Base-by-base conservation (phyloP, 306 rosid species). In the Prunus mongolica region DNA sequence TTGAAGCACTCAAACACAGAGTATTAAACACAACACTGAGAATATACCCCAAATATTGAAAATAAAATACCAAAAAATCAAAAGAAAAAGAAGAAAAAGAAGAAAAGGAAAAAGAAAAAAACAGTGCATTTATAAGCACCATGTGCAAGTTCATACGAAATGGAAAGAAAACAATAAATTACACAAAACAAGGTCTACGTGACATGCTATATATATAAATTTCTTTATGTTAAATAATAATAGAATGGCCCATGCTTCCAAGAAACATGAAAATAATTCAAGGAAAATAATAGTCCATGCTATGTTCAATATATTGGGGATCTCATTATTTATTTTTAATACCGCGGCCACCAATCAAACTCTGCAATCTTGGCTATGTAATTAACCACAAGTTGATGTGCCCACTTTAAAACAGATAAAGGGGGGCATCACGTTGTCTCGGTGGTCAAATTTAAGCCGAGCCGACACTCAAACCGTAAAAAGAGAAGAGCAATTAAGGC, bases 391-490 rank as follows among this genome's bases (percentile, higher is more conserved):
- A 58, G 27, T n/a, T 63, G 6, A 58, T 44, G 19, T 24, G 24
- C 38, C 18, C 11, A 56, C 72, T 45, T 47, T 73, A 27, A 28
- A 61, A 19, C 30, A 47, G 60, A 27, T 5, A 18, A 14, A 57
- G 27, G 66, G 66, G 8, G 38, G 24, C 67, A 5, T 25, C 76
- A 41, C 45, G 45, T 19, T 58, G 77, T 46, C 19, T 27, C 32
- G 6, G n/a, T 6, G 15, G 77, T 61, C 60, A 52, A 61, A 16
- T 47, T 6, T 19, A 73, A 27, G 72, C 77, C 77, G 77, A 27
- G 72, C 77, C 77, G 77, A 74, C 77, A 74, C 46, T 61, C 69
- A 16, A 28, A 60, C 58, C 58, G 69, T 18, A 46, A 74, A n/a
- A 74, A 61, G 10, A 9, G 69, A 60, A 2, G 77, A 60, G 28